Conservation (phyloP, 345 rosid species). For the Eucalyptus virginea region DNA sequence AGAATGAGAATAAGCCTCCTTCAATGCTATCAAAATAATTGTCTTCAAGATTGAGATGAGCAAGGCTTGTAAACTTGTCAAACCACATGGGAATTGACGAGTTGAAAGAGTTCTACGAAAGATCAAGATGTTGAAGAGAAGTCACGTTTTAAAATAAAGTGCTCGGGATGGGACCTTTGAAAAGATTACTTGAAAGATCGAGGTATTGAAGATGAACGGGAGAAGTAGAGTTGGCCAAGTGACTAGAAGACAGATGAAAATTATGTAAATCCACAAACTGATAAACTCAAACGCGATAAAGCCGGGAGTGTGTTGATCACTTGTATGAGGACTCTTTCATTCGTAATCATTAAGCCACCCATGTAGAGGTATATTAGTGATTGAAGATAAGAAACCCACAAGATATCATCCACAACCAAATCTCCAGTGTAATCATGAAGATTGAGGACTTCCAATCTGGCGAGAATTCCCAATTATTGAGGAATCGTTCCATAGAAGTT, state of each 20-base stretch:
- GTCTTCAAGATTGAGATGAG: background rate
- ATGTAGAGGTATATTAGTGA: background rate
- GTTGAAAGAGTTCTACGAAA: background rate
- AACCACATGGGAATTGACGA: background rate
- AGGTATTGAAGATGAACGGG: background rate
- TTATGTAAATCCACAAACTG: rapidly evolving
- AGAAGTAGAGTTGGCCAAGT: background rate
- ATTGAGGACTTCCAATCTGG: background rate
- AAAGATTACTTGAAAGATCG: rapidly evolving
- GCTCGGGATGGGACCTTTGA: background rate
- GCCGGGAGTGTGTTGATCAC: background rate
- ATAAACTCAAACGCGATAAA: background rate
- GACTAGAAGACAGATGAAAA: background rate
- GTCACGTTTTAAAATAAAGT: background rate
- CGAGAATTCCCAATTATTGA: background rate
- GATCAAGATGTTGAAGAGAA: background rate
- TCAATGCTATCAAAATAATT: background rate
- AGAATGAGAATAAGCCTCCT: too few relatives aligned
- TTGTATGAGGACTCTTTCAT: background rate
- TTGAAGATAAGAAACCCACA: background rate
- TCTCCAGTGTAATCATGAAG: rapidly evolving
- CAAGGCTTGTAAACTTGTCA: background rate
- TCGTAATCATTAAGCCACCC: background rate
- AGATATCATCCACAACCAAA: background rate
- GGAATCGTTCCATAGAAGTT: background rate